These are phyloP conservation scores for Pyrus pyrifolia DNA, from an alignment of 306 rosid species.

Conservation along the genomic window DNA sequence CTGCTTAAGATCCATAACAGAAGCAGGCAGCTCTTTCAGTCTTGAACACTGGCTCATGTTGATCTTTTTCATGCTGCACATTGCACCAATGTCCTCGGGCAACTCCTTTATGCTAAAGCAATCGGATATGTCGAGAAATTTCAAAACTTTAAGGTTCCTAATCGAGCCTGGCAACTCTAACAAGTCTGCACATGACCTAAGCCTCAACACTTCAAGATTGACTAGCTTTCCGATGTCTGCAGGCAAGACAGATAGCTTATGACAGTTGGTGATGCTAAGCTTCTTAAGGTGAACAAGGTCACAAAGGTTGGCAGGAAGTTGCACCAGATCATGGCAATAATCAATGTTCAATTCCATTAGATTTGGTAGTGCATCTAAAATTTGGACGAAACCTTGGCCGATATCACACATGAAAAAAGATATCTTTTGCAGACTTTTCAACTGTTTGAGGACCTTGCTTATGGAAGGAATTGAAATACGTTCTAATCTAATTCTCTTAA, in stretches of 20 bases:
- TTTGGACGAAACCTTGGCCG: conserved; percentile 9
- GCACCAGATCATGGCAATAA: background rate
- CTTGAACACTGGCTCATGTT: conserved; percentile 31
- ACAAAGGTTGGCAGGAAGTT: conserved; percentile 34
- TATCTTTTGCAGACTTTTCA: conserved; percentile 40
- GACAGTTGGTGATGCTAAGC: conserved; percentile 56
- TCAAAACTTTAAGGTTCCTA: conserved; percentile 19
- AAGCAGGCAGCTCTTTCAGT: conserved; percentile 31
- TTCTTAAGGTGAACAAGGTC: conserved; percentile 24
- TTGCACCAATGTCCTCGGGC: conserved; percentile 39
- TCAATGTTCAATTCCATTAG: conserved; percentile 27
- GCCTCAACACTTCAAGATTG: conserved; percentile 42
- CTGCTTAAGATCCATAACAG: conserved; percentile 23
- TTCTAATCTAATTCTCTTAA: conserved; percentile 49
- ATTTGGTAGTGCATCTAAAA: conserved; percentile 30
- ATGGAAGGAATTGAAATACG: conserved; percentile 38
- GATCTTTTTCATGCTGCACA: conserved; percentile 21
- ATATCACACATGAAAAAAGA: conserved; percentile 56
- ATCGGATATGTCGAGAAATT: conserved; percentile 40
- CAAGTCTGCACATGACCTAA: conserved; percentile 43
- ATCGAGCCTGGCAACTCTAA: conserved; percentile 38
- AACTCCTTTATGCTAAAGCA: conserved; percentile 36
- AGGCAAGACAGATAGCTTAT: conserved; percentile 42
- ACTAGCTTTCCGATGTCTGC: conserved; percentile 26
- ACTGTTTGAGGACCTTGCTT: background rate